Base-by-base conservation (phyloP, 345 rosid genomes). In the Hirschfeldia incana region DNA sequence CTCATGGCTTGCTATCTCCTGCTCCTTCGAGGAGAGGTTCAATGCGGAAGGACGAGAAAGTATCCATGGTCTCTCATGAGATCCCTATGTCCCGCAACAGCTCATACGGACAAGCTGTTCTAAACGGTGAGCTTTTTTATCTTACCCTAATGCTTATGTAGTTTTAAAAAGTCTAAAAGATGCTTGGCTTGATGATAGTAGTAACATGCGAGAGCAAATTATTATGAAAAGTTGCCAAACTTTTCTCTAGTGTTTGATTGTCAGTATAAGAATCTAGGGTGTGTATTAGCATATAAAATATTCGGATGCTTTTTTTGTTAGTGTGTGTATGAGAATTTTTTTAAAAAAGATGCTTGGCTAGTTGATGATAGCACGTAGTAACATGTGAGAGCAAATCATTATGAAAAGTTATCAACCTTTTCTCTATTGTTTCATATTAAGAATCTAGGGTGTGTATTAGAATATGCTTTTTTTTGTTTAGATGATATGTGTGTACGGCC, bases 31-130 rank as follows among this genome's bases (percentile, higher is more conserved):
- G 83, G 68, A 75, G 72, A 26, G 11, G 33, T 42, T 80, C 83
- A 0, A 80, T 80, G 83, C 83, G 83, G 27, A 80, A 75, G 5
- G 83, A 80, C 1, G 83, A 80, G 21, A 80, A 80, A 75, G 69
- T 29, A 13, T 85, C 92, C 34, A 75, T 71, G 70, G 78, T 84
- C 16, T 84, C 91, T n/a, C 97, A 92, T 71, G 97, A 86, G 58
- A 76, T 84, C n/a, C 90, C 92, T 9, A 83, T 86, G 58, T 78
- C 95, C 13, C 85, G 88, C 15, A 87, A 89, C 32, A 89, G 98
- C 83, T 82, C 98, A 30, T 92, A 75, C 29, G 89, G 91, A 32
- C 98, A 94, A 82, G 97, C 98, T 37, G 86, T 94, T 58, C 66
- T 94, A 5, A 94, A 94, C 75, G 98, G 98, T 94, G 61, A 80